Conservation (phyloP, 1,139 yeast species). For the Yamadazyma oceani region DNA sequence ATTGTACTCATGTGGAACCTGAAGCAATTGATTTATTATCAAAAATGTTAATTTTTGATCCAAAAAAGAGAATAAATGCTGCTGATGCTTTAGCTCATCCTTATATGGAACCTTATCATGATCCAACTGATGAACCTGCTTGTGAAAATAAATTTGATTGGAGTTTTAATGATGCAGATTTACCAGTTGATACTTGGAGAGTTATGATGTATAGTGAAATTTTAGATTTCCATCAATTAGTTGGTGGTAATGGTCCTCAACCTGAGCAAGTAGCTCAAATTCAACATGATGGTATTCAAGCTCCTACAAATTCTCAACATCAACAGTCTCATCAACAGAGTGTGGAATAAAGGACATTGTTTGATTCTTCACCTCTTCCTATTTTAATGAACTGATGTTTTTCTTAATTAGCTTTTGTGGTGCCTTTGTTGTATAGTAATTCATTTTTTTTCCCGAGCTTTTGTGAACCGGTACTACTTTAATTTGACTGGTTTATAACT, state of each 20-base stretch:
- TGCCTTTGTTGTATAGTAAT: no score
- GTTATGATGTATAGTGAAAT: slow-evolving; percentile 99
- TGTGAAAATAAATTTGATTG: slow-evolving; percentile 94
- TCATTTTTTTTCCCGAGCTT: no score
- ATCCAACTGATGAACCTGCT: slow-evolving; percentile 95
- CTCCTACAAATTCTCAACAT: slow-evolving; percentile 14
- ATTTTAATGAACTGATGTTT: not conserved
- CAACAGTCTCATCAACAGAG: slow-evolving; percentile 20
- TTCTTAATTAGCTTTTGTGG: no score
- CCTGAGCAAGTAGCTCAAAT: slow-evolving; percentile 31
- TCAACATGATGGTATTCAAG: slow-evolving; percentile 33
- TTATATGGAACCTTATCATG: slow-evolving; percentile 96
- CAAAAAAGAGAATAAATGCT: slow-evolving; percentile 90
- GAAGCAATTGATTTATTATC: slow-evolving; percentile 88
- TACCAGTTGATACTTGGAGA: slow-evolving; percentile 98
- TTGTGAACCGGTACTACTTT: no score
- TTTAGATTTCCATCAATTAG: slow-evolving; percentile 87
- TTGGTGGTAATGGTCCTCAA: slow-evolving; percentile 29
- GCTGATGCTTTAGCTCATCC: slow-evolving; percentile 88
- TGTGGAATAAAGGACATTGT: slow-evolving; percentile 18
- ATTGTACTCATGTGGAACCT: slow-evolving; percentile 75
- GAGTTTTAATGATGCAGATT: slow-evolving; percentile 97
- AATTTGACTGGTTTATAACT: not conserved
- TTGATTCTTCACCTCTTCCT: not conserved
- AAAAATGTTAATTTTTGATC: slow-evolving; percentile 91